Base-by-base conservation (phyloP, 1,284 basidiomycete genomes). In the Tremellales sp. region DNA sequence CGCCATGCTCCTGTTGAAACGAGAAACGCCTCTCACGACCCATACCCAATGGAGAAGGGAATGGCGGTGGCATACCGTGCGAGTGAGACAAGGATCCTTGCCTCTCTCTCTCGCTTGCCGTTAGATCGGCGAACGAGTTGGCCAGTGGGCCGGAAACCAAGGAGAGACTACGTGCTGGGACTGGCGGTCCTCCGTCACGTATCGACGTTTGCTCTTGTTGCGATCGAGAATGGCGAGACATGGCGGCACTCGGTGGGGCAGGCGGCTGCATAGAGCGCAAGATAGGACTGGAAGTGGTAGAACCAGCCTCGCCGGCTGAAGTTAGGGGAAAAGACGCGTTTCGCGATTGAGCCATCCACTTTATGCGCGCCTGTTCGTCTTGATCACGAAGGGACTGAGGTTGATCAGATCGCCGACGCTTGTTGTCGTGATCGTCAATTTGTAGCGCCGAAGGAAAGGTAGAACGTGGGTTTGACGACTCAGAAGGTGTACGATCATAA, bases 271-370 rank as follows among this genome's bases (percentile, higher is more conserved):
- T 53, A 46, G 47, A 5, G 47, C 40, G 36, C 48, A n/a, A n/a
- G n/a, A n/a, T n/a, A n/a, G n/a, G n/a, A n/a, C n/a, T n/a, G n/a
- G n/a, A n/a, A n/a, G n/a, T n/a, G n/a, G n/a, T 37, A 40, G 48
- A 45, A 3, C 45, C 33, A 6, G 45, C 21, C 12, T 27, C 22
- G 17, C 31, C 29, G 8, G 51, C 45, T 17, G 51, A 48, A 12
- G 47, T n/a, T 8, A 19, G 44, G 1, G 56, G 68, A 46, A 61
- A 68, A 4, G 70, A 71, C 1, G 68, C 68, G 47, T 72, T 70
- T 37, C 68, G 51, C 36, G 54, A 65, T 33, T 70, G 68, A 2
- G 70, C 61, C 47, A 66, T 64, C 66, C 68, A 70, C 40, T 60
- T 60, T 6, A 71, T 37, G 44, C 67, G 56, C 4, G 66, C 67